Evolutionary conservation across 1,139 yeast genomes (phyloP).

Genomic region (Geotrichum reessii): DNA sequence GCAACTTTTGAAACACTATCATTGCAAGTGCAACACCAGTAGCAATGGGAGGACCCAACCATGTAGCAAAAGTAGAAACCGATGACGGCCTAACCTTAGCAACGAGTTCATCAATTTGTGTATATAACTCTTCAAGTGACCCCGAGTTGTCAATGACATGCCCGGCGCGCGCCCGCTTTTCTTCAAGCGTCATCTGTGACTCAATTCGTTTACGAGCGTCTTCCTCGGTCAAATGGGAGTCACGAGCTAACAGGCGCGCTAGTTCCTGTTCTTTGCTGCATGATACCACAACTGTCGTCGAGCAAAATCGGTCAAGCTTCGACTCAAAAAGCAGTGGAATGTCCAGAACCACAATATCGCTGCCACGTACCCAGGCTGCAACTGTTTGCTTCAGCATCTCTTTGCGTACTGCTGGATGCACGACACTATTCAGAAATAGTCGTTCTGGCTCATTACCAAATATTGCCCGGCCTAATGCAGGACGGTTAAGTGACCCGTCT

Average conservation of each 20-base stretch:
- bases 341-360: constrained; percentile 64
- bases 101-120: constrained; percentile 46
- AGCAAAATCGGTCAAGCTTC: constrained; percentile 65
- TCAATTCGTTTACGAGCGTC: constrained; percentile 70
- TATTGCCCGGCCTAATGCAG: constrained; percentile 70
- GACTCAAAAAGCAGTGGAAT: constrained; percentile 88
- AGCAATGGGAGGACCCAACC: constrained; percentile 53
- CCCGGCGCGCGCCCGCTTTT: constrained; percentile 58
- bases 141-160: constrained; percentile 61
- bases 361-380: constrained; percentile 49
- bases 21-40: constrained; percentile 14
- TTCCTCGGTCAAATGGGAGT: constrained; percentile 56
- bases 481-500: constrained; percentile 49
- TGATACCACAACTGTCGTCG: constrained; percentile 60
- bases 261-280: constrained; percentile 57
- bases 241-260: constrained; percentile 57
- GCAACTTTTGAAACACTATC: constrained; percentile 2
- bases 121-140: constrained; percentile 45
- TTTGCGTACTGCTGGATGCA: constrained; percentile 82
- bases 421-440: constrained; percentile 58
- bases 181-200: constrained; percentile 67
- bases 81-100: constrained; percentile 44
- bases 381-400: constrained; percentile 58
- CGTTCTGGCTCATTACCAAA: constrained; percentile 59
- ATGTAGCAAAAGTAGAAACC: constrained; percentile 39